These are phyloP conservation scores for Wickerhamiella sergipiensis DNA, from an alignment of 805 yeast genomes.

Conservation along the genomic window DNA sequence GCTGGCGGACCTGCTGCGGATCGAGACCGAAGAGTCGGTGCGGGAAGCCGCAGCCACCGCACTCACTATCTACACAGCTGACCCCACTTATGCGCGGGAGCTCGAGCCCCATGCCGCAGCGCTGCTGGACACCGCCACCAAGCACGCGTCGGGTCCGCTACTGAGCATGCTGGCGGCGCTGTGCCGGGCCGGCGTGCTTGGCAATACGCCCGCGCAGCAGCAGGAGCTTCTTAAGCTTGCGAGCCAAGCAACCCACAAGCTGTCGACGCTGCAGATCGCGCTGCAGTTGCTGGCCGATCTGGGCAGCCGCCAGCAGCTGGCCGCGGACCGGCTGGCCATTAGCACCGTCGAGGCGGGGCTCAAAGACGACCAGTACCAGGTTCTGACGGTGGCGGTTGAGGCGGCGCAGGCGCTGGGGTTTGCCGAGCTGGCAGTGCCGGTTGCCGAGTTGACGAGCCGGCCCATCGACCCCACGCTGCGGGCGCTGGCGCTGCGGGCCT, in stretches of 20 bases:
- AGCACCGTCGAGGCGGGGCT: constrained; percentile 16
- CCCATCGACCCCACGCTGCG: background rate
- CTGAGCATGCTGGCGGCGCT: background rate
- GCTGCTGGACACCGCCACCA: background rate
- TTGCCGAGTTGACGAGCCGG: background rate
- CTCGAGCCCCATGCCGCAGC: background rate
- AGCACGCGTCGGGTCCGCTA: background rate
- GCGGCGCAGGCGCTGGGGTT: constrained; percentile 20
- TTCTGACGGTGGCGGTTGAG: constrained; percentile 24
- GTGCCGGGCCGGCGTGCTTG: background rate
- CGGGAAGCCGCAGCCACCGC: constrained; percentile 29
- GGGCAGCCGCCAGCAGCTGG: background rate
- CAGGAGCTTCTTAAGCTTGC: background rate
- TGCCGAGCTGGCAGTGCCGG: background rate
- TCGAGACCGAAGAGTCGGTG: constrained; percentile 32
- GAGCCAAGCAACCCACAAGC: background rate
- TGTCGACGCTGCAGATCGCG: background rate
- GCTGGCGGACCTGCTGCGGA: constrained; percentile 21
- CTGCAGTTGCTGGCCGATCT: background rate
- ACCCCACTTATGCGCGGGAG: constrained; percentile 1
- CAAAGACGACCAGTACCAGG: constrained; percentile 26
- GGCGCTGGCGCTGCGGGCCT: background rate
- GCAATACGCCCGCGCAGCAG: background rate
- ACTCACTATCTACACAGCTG: constrained; percentile 25
- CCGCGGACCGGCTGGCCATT: background rate